These are phyloP conservation scores for Phytophthora tentaculata DNA, from an alignment of 352 stramenopile genomes.

Conservation along the genomic window DNA sequence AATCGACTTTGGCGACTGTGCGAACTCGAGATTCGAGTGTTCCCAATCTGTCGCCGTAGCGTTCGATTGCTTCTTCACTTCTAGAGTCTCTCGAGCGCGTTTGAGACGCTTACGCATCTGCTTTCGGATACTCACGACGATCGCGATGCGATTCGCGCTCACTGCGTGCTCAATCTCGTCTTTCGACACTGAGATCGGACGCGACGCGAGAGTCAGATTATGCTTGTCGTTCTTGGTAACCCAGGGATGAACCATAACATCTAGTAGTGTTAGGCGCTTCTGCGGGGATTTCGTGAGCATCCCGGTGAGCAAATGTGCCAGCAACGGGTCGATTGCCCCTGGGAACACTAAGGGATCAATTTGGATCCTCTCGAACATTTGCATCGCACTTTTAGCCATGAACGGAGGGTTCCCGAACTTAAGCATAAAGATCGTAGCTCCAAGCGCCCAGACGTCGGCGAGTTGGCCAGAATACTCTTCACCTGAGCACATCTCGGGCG, in stretches of 20 bases:
- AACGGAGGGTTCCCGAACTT: constrained; percentile 91
- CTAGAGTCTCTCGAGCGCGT: constrained; percentile 39
- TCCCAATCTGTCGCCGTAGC: constrained; percentile 19
- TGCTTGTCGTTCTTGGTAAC: constrained; percentile 72
- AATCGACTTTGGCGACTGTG: constrained; percentile 21
- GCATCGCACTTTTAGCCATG: constrained; percentile 86
- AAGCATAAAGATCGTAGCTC: constrained; percentile 90
- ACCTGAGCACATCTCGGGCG: constrained; percentile 90
- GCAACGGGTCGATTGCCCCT: constrained; percentile 48
- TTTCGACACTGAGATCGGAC: constrained; percentile 68
- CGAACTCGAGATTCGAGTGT: constrained; percentile 14
- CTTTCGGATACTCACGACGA: constrained; percentile 74
- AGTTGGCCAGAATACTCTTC: constrained; percentile 87
- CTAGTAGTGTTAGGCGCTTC: constrained; percentile 61
- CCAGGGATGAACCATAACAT: constrained; percentile 83
- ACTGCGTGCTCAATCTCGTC: constrained; percentile 83
- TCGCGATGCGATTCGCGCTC: constrained; percentile 52
- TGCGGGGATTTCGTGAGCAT: constrained; percentile 74
- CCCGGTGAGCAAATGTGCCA: constrained; percentile 62
- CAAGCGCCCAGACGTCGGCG: constrained; percentile 92
- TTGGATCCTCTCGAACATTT: constrained; percentile 91
- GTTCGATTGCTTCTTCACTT: constrained; percentile 15
- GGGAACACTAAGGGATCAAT: constrained; percentile 77
- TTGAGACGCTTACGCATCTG: constrained; percentile 76
- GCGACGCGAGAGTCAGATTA: constrained; percentile 31